Evolutionary conservation across 2,329 filamentous ascomycete species (phyloP).

Genomic region (Colletotrichum aenigma): DNA sequence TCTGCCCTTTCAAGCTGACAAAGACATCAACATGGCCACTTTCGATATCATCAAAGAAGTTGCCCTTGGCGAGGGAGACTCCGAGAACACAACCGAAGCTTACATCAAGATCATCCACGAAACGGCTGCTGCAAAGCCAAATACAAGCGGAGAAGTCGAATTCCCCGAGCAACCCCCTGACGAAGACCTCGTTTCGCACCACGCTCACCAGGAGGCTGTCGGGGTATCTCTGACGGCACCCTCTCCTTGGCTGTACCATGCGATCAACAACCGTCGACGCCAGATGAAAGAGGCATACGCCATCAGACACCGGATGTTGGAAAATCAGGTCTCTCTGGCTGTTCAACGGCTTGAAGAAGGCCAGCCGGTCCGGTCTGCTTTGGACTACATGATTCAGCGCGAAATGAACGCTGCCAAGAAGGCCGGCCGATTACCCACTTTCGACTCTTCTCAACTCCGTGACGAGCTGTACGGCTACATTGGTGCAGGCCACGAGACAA

Average conservation of each 20-base stretch:
- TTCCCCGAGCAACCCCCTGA: background rate
- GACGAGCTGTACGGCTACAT: background rate
- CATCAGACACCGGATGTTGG: background rate
- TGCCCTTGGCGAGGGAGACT: background rate
- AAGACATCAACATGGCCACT: background rate
- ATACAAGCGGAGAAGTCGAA: background rate
- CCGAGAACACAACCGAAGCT: background rate
- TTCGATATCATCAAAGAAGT: background rate
- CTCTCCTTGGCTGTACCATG: background rate
- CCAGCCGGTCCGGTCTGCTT: background rate
- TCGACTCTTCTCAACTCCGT: background rate
- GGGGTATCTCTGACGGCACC: background rate
- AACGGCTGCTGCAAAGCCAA: background rate
- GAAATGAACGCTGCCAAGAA: background rate
- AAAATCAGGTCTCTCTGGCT: background rate
- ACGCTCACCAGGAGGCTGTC: background rate
- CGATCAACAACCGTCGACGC: background rate
- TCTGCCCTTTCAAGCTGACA: background rate
- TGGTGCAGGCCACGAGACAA: background rate
- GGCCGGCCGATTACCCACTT: background rate
- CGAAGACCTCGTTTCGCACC: background rate
- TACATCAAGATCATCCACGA: background rate
- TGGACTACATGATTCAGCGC: background rate
- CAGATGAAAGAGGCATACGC: background rate
- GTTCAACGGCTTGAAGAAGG: background rate